A percentile compares a stretch with the other conserved stretches of the same genome.
phyloP scores from a whole-genome alignment of 257 asterid species.

The Linderniella brevidens region DNA sequence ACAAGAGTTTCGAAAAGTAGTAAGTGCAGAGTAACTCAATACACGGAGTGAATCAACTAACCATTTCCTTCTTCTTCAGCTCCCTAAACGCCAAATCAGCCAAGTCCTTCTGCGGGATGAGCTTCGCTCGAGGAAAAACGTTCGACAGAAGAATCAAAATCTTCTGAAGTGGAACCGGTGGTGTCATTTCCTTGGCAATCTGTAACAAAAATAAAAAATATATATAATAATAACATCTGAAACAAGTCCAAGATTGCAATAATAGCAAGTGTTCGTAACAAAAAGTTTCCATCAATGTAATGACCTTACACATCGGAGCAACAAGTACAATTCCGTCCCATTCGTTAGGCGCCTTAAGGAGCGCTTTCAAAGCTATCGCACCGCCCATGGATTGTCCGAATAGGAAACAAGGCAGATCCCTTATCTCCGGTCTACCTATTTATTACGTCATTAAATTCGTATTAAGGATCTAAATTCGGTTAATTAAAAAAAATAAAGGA shows the following conservation, averaged over 20 bases:
- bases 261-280: neutral
- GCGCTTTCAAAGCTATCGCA: conserved; percentile 80
- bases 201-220: conserved; percentile 12
- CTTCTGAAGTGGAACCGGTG: conserved; percentile 70
- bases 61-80: conserved; percentile 49
- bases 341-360: conserved; percentile 43
- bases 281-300: neutral
- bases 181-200: conserved; percentile 87
- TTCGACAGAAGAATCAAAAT: conserved; percentile 46
- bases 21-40: neutral
- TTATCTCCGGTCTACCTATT: conserved; percentile 77
- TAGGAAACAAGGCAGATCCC: conserved; percentile 59
- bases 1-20: neutral
- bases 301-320: conserved; percentile 92
- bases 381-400: conserved; percentile 99
- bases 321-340: conserved; percentile 94
- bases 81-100: conserved; percentile 83
- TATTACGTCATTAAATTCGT: neutral
- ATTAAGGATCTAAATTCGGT: neutral
- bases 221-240: neutral
- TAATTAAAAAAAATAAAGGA: neutral
- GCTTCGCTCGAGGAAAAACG: conserved; percentile 78
- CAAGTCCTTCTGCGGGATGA: conserved; percentile 76
- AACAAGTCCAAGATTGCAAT: neutral
- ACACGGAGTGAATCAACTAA: conserved; percentile 1